A percentile compares a stretch with the other conserved stretches of the same genome.
Conservation (phyloP, 2,329 filamentous ascomycete species). For the Laburnicola sp. region DNA sequence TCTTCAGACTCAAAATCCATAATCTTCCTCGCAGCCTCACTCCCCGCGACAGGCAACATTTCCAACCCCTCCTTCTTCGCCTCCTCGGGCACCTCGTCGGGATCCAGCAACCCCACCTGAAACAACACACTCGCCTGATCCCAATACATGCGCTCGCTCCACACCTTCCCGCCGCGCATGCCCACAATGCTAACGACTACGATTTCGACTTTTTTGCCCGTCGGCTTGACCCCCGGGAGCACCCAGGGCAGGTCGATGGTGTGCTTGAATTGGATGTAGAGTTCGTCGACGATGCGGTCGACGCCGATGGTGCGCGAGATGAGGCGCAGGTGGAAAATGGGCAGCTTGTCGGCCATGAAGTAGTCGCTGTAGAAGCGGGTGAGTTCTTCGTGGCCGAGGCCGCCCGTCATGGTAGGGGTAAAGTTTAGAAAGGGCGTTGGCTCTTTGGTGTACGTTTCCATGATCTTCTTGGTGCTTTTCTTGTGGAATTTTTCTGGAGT, state of each 20-base stretch:
- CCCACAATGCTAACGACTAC: slow-evolving; percentile 61
- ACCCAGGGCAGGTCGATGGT: slow-evolving; percentile 62
- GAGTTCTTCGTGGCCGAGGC: slow-evolving; percentile 48
- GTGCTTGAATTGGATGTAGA: slow-evolving; percentile 61
- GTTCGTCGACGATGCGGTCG: slow-evolving; percentile 64
- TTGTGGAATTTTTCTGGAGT: slow-evolving; percentile 42
- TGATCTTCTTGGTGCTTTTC: slow-evolving; percentile 42
- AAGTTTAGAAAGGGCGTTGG: slow-evolving; percentile 48
- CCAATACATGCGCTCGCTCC: slow-evolving; percentile 64
- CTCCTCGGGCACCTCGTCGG: slow-evolving; percentile 55
- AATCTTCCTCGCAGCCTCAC: slow-evolving; percentile 53
- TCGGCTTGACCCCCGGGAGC: slow-evolving; percentile 60
- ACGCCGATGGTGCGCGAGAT: slow-evolving; percentile 61
- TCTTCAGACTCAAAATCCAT: slow-evolving; percentile 49
- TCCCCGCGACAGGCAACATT: slow-evolving; percentile 52
- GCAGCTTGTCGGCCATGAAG: slow-evolving; percentile 55
- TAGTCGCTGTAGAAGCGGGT: slow-evolving; percentile 59
- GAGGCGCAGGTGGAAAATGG: slow-evolving; percentile 56
- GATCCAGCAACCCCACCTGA: slow-evolving; percentile 61
- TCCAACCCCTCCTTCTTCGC: slow-evolving; percentile 51
- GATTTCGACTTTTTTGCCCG: slow-evolving; percentile 60
- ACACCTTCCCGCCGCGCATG: slow-evolving; percentile 57
- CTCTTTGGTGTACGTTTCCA: slow-evolving; percentile 43
- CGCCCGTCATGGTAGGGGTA: slow-evolving; percentile 53
- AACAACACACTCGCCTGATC: slow-evolving; percentile 64